Conservation (phyloP, 73 alveolate species). For the Symbiodinium natans region DNA sequence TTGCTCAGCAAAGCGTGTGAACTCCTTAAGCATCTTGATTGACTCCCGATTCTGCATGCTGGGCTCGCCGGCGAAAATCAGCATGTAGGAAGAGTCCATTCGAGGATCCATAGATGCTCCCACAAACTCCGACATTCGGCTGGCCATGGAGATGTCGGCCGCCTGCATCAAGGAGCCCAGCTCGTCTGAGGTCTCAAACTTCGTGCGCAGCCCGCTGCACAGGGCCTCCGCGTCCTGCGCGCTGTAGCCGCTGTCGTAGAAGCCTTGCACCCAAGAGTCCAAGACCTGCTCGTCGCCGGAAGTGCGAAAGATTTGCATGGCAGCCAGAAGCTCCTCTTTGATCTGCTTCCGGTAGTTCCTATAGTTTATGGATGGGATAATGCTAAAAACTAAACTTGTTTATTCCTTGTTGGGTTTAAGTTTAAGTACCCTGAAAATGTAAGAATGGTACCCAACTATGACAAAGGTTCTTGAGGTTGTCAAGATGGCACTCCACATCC, state of each 20-base stretch:
- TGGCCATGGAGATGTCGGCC: background rate
- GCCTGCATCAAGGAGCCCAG: background rate
- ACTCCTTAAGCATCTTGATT: background rate
- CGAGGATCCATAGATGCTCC: background rate
- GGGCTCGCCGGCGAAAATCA: background rate
- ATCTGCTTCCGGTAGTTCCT: slow-evolving; percentile 7
- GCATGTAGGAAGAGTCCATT: background rate
- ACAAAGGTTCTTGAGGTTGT: background rate
- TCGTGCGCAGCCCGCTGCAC: background rate
- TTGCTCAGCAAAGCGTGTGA: background rate
- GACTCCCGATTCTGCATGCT: background rate
- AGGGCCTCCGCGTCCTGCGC: background rate
- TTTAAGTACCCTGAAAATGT: too few relatives aligned
- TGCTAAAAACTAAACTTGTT: too few relatives aligned
- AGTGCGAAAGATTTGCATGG: background rate
- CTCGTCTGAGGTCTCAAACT: background rate
- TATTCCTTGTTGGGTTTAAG: too few relatives aligned
- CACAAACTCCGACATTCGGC: background rate
- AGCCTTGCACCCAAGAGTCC: background rate
- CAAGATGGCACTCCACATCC: background rate
- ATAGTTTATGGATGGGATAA: too few relatives aligned
- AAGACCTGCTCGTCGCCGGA: background rate
- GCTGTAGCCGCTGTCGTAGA: background rate
- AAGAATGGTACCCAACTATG: too few relatives aligned
- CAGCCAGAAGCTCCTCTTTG: background rate